Evolutionary conservation across 2,329 filamentous ascomycete species (phyloP).

Genomic region (Colletotrichum zoysiae): DNA sequence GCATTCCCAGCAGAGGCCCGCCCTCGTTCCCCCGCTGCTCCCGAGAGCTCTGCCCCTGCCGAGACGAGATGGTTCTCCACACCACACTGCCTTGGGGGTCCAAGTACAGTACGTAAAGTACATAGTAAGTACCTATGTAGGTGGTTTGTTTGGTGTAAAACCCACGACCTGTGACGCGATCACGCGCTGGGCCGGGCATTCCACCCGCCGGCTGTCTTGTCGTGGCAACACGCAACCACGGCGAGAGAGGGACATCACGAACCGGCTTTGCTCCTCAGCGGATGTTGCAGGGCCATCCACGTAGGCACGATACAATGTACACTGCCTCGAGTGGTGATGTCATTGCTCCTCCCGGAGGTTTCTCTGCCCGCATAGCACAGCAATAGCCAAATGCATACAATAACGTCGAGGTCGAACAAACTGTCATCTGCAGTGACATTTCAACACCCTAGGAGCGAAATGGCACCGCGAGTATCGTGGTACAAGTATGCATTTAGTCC

Average conservation of each 20-base stretch:
- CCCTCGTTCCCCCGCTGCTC: constrained; percentile 10
- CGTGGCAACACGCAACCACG: neutral
- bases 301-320: neutral
- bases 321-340: neutral
- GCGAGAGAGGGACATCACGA: too few species aligned
- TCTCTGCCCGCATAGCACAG: too few species aligned
- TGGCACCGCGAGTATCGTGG: neutral
- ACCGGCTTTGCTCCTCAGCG: neutral
- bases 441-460: neutral
- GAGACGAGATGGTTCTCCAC: neutral
- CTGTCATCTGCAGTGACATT: neutral
- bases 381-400: neutral
- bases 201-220: neutral
- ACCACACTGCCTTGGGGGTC: neutral
- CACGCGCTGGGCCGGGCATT: constrained; percentile 3
- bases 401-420: neutral
- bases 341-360: neutral
- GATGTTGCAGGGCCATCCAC: neutral
- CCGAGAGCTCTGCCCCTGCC: neutral
- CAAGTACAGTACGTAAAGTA: too few species aligned
- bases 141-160: neutral
- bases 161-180: neutral
- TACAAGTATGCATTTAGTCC: neutral
- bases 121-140: too few species aligned
- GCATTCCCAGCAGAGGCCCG: neutral